phyloP scores from a whole-genome alignment of 2,329 filamentous ascomycete species.

The Waltergamsia citrina region DNA sequence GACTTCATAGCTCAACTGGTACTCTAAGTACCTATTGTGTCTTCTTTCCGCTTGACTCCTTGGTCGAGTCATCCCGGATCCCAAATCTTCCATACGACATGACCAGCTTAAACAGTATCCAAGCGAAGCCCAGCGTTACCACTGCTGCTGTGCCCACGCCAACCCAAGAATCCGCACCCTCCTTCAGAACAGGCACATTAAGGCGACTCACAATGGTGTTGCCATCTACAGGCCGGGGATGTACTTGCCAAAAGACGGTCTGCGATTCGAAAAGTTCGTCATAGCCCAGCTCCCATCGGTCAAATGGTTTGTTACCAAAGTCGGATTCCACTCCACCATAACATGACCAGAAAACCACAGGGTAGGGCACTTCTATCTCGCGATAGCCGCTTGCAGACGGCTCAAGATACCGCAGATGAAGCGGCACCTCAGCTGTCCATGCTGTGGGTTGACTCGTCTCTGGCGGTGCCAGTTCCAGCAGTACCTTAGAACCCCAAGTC shows the following conservation, averaged over 20 bases:
- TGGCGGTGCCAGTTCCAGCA: conserved; percentile 63
- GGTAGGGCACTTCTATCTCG: conserved; percentile 61
- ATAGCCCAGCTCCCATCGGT: conserved; percentile 75
- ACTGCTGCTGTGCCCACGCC: conserved; percentile 46
- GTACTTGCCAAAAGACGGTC: conserved; percentile 75
- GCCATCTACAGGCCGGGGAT: conserved; percentile 31
- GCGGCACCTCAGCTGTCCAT: conserved; percentile 64
- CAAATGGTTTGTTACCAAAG: conserved; percentile 74
- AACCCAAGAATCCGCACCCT: conserved; percentile 36
- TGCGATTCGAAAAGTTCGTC: conserved; percentile 67
- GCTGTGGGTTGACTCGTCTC: conserved; percentile 22
- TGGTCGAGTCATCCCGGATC: background rate
- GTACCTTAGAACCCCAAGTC: conserved; percentile 69
- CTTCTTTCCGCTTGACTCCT: conserved; percentile 11
- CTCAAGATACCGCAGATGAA: conserved; percentile 76
- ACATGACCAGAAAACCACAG: conserved; percentile 87
- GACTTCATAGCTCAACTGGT: too few relatives aligned
- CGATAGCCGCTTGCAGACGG: conserved; percentile 47
- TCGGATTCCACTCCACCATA: conserved; percentile 54
- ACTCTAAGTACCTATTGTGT: conserved; percentile 9
- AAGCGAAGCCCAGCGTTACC: conserved; percentile 57
- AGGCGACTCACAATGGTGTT: conserved; percentile 42
- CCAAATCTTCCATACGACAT: conserved; percentile 14
- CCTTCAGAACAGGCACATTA: conserved; percentile 56
- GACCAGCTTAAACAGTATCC: conserved; percentile 54